phyloP scores from a whole-genome alignment of 164 flowering plant species.

The Vitis labrusca region DNA sequence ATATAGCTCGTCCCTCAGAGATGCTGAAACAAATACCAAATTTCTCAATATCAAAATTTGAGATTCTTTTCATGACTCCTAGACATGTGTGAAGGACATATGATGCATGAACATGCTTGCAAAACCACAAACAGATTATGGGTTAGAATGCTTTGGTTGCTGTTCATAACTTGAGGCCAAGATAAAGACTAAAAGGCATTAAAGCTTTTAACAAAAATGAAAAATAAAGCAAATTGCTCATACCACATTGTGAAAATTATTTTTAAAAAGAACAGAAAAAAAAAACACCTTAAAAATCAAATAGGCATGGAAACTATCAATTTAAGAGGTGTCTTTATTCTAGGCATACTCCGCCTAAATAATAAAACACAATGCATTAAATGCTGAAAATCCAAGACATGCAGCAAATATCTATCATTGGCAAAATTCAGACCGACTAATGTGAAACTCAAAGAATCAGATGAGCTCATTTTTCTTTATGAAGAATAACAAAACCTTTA shows the following conservation, averaged over 20 bases:
- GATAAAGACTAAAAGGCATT: not conserved
- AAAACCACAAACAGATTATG: not conserved
- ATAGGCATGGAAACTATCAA: not conserved
- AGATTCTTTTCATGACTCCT: not conserved
- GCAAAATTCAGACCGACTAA: not conserved
- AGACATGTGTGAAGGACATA: not conserved
- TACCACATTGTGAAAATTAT: not conserved
- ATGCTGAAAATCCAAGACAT: not conserved
- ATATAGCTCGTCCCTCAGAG: constrained; percentile 83
- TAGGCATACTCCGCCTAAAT: not conserved
- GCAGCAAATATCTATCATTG: not conserved
- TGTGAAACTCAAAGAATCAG: too few relatives aligned
- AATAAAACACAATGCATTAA: not conserved
- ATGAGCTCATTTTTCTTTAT: too few relatives aligned
- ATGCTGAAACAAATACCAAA: constrained; percentile 41
- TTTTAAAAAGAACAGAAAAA: too few relatives aligned
- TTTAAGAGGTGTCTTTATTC: not conserved
- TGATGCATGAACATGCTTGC: not conserved
- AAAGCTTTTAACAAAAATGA: not conserved
- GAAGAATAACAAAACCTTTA: too few relatives aligned
- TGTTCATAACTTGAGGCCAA: not conserved
- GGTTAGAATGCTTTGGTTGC: not conserved
- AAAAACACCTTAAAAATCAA: not conserved
- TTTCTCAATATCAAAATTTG: not conserved
- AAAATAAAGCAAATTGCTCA: not conserved